These are phyloP conservation scores for Ephemerocybe angulata DNA, from an alignment of 768 basidiomycete species.

Conservation along the genomic window DNA sequence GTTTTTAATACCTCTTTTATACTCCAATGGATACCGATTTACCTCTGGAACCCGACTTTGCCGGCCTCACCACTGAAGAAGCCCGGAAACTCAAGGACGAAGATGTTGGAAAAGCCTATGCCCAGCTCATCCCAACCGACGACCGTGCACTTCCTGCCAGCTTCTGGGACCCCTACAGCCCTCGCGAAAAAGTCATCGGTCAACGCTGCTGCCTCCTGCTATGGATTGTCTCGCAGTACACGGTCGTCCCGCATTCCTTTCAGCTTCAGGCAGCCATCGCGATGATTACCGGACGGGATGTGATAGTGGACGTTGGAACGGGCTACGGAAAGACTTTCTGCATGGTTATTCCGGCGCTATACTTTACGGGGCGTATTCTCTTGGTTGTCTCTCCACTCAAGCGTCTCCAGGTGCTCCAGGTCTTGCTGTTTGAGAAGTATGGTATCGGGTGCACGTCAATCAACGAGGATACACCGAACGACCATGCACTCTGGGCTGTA, in stretches of 20 bases:
- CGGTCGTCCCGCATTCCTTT: background rate
- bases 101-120: too few relatives aligned
- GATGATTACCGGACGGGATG: conserved; percentile 8
- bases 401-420: background rate
- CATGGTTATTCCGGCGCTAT: conserved; percentile 13
- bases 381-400: background rate
- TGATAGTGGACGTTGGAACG: conserved; percentile 21
- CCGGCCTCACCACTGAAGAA: too few relatives aligned
- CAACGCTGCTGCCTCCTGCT: background rate
- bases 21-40: too few relatives aligned
- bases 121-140: too few relatives aligned
- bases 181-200: background rate
- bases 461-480: conserved; percentile 1
- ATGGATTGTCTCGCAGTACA: background rate
- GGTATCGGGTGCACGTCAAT: background rate
- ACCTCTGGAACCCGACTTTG: too few relatives aligned
- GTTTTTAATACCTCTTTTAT: too few relatives aligned
- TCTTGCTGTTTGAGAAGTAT: background rate
- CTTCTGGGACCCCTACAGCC: too few relatives aligned
- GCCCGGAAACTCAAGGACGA: too few relatives aligned
- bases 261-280: background rate
- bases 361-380: background rate
- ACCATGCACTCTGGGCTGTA: conserved; percentile 17
- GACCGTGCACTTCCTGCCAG: too few relatives aligned
- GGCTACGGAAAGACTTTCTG: conserved; percentile 25